These are phyloP conservation scores for Apiosordaria backusii DNA, from an alignment of 495 filamentous ascomycete genomes.

Conservation along the genomic window DNA sequence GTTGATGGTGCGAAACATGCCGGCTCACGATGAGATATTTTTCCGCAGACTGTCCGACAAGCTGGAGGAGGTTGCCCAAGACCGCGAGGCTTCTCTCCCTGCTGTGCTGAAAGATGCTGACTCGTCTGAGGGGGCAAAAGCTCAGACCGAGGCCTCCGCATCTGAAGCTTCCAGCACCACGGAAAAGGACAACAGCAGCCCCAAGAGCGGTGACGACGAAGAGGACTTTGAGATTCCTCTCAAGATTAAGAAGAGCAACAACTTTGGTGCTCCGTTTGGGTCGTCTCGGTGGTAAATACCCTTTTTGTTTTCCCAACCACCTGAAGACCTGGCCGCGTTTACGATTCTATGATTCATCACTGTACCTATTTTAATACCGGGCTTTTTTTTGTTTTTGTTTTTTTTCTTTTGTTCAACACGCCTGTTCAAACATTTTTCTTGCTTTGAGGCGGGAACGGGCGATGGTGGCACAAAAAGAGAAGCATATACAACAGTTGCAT, in stretches of 20 bases:
- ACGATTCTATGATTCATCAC: not conserved
- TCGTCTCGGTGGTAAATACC: not conserved
- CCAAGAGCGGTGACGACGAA: slow-evolving; percentile 25
- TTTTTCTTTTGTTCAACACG: not conserved
- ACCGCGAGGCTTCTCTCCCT: slow-evolving; percentile 35
- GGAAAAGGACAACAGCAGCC: slow-evolving; percentile 25
- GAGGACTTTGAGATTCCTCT: slow-evolving; percentile 51
- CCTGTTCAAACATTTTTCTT: slow-evolving; percentile 1
- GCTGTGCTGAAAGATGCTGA: slow-evolving; percentile 35
- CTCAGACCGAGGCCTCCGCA: not conserved
- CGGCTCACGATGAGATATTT: slow-evolving; percentile 46
- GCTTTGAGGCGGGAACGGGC: not conserved
- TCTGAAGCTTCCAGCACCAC: slow-evolving; percentile 8
- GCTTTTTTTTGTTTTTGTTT: slow-evolving; percentile 1
- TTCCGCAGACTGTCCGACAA: slow-evolving; percentile 41
- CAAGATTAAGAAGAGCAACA: slow-evolving; percentile 56
- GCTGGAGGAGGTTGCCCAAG: slow-evolving; percentile 39
- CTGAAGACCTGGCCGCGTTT: not conserved
- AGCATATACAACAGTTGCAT: not conserved
- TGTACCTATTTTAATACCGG: not conserved
- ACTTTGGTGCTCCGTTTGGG: slow-evolving; percentile 53
- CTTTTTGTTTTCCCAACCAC: not conserved
- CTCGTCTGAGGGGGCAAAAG: not conserved
- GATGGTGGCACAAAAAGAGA: not conserved
- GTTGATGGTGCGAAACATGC: slow-evolving; percentile 44